Base-by-base conservation (phyloP, 768 basidiomycete genomes). In the Mycena leptocephala region DNA sequence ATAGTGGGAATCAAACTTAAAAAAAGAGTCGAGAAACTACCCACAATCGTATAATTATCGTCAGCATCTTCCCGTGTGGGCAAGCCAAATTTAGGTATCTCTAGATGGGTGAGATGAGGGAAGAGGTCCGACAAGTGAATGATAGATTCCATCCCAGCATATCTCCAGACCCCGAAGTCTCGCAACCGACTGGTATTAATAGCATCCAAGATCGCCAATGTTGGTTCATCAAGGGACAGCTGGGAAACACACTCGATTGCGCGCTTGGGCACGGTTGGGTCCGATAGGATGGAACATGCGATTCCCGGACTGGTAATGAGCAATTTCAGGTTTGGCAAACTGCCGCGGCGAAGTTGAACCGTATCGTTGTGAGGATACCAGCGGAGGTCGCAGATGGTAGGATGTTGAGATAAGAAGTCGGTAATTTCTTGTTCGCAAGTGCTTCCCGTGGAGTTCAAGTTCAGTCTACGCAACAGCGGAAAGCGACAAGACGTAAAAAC, bases 281-380 rank as follows among this genome's bases (percentile, higher is more conserved):
- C 82, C 9, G 76, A 70, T 9, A 83, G 56, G 26, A 82, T 64
- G 3, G 68, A 72, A 20, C 75, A 79, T 5, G 78, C 81, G 24
- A 82, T 75, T 14, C 46, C 69, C 35, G 78, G 63, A 22, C 55
- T 76, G 2, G 79, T 79, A 18, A 58, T 70, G 9, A 83, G 76
- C 9, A 74, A 56, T 72, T 72, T 79, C 62, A 84, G 74, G 30
- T 67, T 63, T 18, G 81, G 80, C 5, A 84, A 71, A 56, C 78
- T 65, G 13, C 81, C 82, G 2, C 35, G 53, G 1, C 73, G 37
- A 10, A 80, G 70, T 11, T 46, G 55, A 30, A 78, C 62, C 1
- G 67, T 59, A 20, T 76, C 55, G 72, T 78, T 70, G 22, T 70
- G 41, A 4, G 83, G 82, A 64, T 79, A 79, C 83, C 83, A 84